These are phyloP conservation scores for Suhomyces bribrorum DNA, from an alignment of 1,139 yeast species.

Conservation along the genomic window DNA sequence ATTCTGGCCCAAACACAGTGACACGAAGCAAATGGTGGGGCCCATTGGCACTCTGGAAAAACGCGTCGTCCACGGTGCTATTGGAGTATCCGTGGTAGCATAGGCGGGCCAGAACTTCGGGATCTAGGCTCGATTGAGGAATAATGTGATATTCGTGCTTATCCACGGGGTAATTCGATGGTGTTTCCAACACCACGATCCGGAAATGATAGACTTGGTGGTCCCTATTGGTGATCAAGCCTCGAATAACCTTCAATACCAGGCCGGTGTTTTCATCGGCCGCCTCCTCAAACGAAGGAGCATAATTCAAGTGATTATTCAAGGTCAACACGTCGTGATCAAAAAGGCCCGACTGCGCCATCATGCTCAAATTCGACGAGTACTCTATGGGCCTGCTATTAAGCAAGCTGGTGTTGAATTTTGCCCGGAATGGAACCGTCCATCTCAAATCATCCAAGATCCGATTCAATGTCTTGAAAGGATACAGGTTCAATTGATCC, in stretches of 20 bases:
- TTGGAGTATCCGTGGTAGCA: conserved; percentile 7
- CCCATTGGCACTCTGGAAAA: conserved; percentile 30
- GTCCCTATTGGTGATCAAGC: conserved; percentile 28
- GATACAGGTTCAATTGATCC: too few species aligned
- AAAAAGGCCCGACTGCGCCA: conserved; percentile 15
- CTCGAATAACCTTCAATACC: conserved; percentile 32
- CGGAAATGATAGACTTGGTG: conserved; percentile 35
- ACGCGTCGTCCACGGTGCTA: conserved; percentile 37
- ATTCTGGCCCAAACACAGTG: conserved; percentile 35
- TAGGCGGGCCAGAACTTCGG: conserved; percentile 27
- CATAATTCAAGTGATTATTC: conserved; percentile 35
- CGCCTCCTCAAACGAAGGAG: conserved; percentile 30
- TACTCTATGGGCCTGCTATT: conserved; percentile 37
- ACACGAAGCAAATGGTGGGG: conserved; percentile 36
- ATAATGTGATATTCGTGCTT: conserved; percentile 43
- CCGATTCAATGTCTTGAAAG: conserved; percentile 67
- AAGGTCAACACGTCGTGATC: conserved; percentile 29
- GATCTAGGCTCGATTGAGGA: conserved; percentile 26
- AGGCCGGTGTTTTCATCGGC: conserved; percentile 23
- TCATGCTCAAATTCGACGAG: conserved; percentile 29
- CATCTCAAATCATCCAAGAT: conserved; percentile 63
- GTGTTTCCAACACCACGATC: conserved; percentile 29
- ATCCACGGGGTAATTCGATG: conserved; percentile 22
- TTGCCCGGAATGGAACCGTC: conserved; percentile 31
- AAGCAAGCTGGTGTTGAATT: conserved; percentile 27